These are phyloP conservation scores for Yamadazyma friedrichii DNA, from an alignment of 1,139 yeast genomes.

Conservation along the genomic window DNA sequence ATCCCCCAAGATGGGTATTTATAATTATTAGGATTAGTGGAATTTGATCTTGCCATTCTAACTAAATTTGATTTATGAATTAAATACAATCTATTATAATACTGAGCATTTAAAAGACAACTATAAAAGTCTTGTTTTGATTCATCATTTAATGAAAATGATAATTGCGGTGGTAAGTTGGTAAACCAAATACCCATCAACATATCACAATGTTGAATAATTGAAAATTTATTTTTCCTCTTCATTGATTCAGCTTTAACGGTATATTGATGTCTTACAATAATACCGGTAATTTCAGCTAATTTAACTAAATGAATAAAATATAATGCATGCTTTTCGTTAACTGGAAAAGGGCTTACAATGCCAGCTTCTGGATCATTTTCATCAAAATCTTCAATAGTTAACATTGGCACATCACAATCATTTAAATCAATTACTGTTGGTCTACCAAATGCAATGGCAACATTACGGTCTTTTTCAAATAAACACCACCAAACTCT, in stretches of 20 bases:
- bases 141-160: conserved; percentile 59
- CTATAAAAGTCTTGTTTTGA: conserved; percentile 55
- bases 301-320: conserved; percentile 67
- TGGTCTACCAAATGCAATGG: conserved; percentile 81
- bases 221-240: conserved; percentile 49
- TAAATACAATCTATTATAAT: conserved; percentile 68
- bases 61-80: conserved; percentile 72
- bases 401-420: conserved; percentile 75
- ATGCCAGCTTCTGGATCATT: conserved; percentile 49
- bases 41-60: conserved; percentile 45
- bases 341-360: conserved; percentile 45
- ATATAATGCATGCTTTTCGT: conserved; percentile 50
- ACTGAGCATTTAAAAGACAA: conserved; percentile 66
- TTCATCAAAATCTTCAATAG: conserved; percentile 62
- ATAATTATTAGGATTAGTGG: conserved; percentile 47
- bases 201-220: conserved; percentile 72
- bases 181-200: conserved; percentile 80
- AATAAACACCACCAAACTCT: conserved; percentile 82
- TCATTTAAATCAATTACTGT: conserved; percentile 68
- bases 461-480: conserved; percentile 67
- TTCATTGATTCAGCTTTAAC: conserved; percentile 62
- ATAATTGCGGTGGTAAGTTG: conserved; percentile 62
- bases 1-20: conserved; percentile 82
- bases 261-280: conserved; percentile 69
- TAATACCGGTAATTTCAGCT: conserved; percentile 73